A percentile compares a stretch with the other conserved stretches of the same genome.
phyloP scores from a whole-genome alignment of 352 stramenopile genomes.

The Globisporangium cystogenes region DNA sequence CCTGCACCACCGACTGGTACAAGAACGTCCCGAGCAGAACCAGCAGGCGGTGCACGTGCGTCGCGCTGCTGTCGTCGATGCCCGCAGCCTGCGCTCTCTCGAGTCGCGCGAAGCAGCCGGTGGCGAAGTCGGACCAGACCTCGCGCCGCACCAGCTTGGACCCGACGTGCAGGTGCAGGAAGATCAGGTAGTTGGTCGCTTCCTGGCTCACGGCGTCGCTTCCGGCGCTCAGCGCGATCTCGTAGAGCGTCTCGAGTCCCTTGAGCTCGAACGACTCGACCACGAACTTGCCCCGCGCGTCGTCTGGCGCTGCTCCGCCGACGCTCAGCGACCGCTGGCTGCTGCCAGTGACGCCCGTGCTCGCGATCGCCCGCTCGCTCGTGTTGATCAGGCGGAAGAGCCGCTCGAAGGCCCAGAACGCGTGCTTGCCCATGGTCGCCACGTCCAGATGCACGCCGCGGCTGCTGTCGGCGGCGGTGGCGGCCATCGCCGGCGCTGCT shows the following conservation, averaged over 20 bases:
- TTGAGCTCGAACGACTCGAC: constrained; percentile 57
- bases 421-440: constrained; percentile 39
- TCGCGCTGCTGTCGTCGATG: constrained; percentile 4
- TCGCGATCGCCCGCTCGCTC: constrained; percentile 32
- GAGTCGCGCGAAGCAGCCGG: constrained; percentile 36
- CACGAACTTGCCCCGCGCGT: constrained; percentile 29
- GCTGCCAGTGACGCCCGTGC: constrained; percentile 10
- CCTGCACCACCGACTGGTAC: constrained; percentile 47
- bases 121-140: constrained; percentile 62
- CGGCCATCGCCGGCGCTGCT: no score
- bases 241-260: constrained; percentile 56
- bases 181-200: constrained; percentile 66
- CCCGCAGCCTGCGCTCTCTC: constrained; percentile 16
- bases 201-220: constrained; percentile 38
- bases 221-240: constrained; percentile 35
- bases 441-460: constrained; percentile 39
- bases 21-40: constrained; percentile 77
- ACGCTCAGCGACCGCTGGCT: constrained; percentile 2
- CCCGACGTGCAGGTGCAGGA: constrained; percentile 60
- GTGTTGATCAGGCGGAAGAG: constrained; percentile 66
- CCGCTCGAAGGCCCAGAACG: constrained; percentile 50
- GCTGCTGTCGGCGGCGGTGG: background rate
- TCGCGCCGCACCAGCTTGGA: constrained; percentile 65
- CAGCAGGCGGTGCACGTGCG: constrained; percentile 44
- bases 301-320: constrained; percentile 2